Percentiles rank a stretch among this genome's conserved stretches.
These are phyloP conservation scores for grape (Vitis vinifera) DNA, from an alignment of 164 flowering plant species.

Conservation along the genomic window DNA sequence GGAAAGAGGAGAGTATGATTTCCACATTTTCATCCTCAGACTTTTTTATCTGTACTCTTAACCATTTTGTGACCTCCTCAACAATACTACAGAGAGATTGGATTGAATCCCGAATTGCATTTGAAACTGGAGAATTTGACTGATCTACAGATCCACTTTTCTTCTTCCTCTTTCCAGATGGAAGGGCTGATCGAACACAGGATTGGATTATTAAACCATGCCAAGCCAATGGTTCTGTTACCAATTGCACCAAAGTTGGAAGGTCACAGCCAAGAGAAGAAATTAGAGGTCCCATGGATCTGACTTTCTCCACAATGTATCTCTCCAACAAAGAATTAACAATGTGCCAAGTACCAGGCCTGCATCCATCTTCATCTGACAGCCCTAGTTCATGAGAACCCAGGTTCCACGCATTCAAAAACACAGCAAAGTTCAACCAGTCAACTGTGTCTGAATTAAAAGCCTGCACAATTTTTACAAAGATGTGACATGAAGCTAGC, in stretches of 20 bases:
- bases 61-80: constrained; percentile 55
- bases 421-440: constrained; percentile 84
- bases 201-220: constrained; percentile 75
- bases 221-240: constrained; percentile 88
- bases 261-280: constrained; percentile 41
- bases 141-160: constrained; percentile 53
- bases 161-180: constrained; percentile 82
- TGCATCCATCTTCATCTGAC: constrained; percentile 21
- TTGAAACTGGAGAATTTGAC: constrained; percentile 28
- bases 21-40: constrained; percentile 52
- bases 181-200: constrained; percentile 56
- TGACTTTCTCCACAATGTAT: constrained; percentile 35
- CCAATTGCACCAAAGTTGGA: constrained; percentile 52
- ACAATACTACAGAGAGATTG: constrained; percentile 33
- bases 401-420: constrained; percentile 74
- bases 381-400: constrained; percentile 35
- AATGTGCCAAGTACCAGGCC: constrained; percentile 37
- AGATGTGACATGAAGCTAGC: background rate
- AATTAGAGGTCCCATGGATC: constrained; percentile 30
- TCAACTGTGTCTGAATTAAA: constrained; percentile 46
- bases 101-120: constrained; percentile 44
- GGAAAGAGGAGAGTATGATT: constrained; percentile 35
- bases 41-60: constrained; percentile 38
- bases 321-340: constrained; percentile 57
- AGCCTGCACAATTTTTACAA: constrained; percentile 41